These are phyloP conservation scores for Rhizopus microsporus DNA, from an alignment of 371 early-diverging fungal genomes.

Conservation along the genomic window DNA sequence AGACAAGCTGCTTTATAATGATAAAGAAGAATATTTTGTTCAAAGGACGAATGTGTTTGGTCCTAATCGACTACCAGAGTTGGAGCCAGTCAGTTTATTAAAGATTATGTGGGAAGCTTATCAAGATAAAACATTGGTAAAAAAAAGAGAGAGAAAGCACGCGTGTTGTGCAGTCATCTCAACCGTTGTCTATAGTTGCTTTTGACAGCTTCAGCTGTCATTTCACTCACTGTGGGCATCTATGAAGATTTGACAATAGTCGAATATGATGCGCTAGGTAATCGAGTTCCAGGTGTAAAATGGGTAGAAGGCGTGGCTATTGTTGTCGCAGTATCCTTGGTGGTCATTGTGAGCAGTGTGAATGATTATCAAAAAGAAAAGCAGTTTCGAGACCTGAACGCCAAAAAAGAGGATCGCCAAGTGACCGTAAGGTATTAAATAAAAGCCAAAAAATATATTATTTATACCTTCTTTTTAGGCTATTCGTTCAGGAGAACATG, in stretches of 20 bases:
- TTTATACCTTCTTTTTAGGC: slow-evolving; percentile 47
- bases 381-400: slow-evolving; percentile 75
- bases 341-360: slow-evolving; percentile 71
- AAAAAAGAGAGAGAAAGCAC: neutral
- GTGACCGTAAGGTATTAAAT: slow-evolving; percentile 48
- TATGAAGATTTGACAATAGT: slow-evolving; percentile 65
- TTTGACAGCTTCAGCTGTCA: slow-evolving; percentile 76
- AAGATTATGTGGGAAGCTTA: slow-evolving; percentile 75
- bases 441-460: neutral
- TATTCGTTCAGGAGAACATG: slow-evolving; percentile 71
- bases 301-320: slow-evolving; percentile 78
- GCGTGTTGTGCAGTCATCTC: neutral
- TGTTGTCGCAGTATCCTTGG: slow-evolving; percentile 71
- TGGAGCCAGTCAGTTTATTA: slow-evolving; percentile 61
- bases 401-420: slow-evolving; percentile 73
- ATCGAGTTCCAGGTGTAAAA: slow-evolving; percentile 41
- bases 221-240: slow-evolving; percentile 81
- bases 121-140: slow-evolving; percentile 82
- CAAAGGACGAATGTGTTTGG: slow-evolving; percentile 61
- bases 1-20: neutral
- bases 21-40: slow-evolving; percentile 16
- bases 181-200: slow-evolving; percentile 48
- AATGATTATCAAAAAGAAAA: slow-evolving; percentile 83
- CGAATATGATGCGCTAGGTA: slow-evolving; percentile 24
- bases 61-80: slow-evolving; percentile 63